Evolutionary conservation across 1,139 yeast genomes (phyloP), one percentile per base, ranked within the genome.

Genomic region (Candida anutae): DNA sequence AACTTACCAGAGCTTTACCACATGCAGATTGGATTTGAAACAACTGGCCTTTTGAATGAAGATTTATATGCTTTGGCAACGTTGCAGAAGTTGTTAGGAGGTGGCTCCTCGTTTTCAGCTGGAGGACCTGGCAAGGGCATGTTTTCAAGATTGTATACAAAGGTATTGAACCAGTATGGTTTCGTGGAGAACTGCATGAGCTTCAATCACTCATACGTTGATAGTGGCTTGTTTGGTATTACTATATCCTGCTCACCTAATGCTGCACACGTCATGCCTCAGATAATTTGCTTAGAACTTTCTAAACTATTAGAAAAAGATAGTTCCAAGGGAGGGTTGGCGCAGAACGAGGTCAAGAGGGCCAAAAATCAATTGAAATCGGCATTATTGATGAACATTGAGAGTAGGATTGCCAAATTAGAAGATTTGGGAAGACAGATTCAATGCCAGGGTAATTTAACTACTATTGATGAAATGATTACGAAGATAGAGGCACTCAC

Each of bases 61-160:
- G 97, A 90, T 43, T 77, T 88, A 24, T 90, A 90, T 46, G 94
- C 95, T 1, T 62, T 87, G 26, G 96, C 97, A 1, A 79, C 90
- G 1, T 68, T 90, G 32, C 98, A 90, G 49, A 87, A 90, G 35
- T 63, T 90, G 17, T 62, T 90, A n/a, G 98, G 98, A 23, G 97
- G 97, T 21, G 98, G 98, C 28, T 94, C 96, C 5, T 87, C 97
- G 2, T 90, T 90, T 49, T 80, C 94, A 15, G 97, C 99, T 8
- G 99, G 99, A 39, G 99, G 99, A 0, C 99, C 99, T n/a, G 99
- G 99, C 31, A 90, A 90, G 56, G 99, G 99, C 5, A 88, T 90
- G 97, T 93, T 87, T 53, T 84, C 96, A 2, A 69, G 98, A 35
- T 72, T 93, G 17, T 90, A 87, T 59, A 85, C 95, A 0, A 74